These are phyloP conservation scores for Solanum chilense DNA, from an alignment of 257 asterid species.

Conservation along the genomic window DNA sequence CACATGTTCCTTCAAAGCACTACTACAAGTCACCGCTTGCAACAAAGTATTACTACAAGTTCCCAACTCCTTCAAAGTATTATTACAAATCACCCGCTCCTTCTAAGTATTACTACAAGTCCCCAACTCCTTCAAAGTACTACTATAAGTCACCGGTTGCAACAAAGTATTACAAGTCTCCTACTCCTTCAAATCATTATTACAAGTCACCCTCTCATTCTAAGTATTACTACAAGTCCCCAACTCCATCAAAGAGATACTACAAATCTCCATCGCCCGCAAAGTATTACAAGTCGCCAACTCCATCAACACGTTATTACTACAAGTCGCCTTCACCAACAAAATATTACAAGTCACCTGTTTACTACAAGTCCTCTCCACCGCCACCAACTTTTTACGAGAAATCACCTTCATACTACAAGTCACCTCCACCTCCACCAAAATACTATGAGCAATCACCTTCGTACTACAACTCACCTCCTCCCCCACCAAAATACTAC, in stretches of 20 bases:
- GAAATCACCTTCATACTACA: not conserved
- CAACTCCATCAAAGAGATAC: not conserved
- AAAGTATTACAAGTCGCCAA: not conserved
- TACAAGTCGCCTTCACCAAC: not conserved
- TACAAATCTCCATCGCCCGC: not conserved
- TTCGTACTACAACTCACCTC: too few relatives aligned
- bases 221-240: not conserved
- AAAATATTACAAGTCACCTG: not conserved
- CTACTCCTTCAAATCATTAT: not conserved
- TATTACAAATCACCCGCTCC: not conserved
- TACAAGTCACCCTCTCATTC: not conserved
- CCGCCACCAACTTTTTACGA: not conserved
- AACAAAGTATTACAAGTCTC: not conserved
- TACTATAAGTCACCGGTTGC: not conserved
- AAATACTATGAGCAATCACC: not conserved
- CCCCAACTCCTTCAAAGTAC: not conserved
- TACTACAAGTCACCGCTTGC: not conserved
- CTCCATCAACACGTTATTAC: not conserved
- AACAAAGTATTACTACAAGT: not conserved
- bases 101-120: not conserved
- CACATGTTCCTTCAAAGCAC: not conserved
- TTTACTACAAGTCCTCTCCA: not conserved
- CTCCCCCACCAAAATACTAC: too few relatives aligned
- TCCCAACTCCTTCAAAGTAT: not conserved
- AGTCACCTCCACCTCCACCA: not conserved